Base-by-base conservation (phyloP, 805 yeast genomes). In the Lipomyces japonicus region DNA sequence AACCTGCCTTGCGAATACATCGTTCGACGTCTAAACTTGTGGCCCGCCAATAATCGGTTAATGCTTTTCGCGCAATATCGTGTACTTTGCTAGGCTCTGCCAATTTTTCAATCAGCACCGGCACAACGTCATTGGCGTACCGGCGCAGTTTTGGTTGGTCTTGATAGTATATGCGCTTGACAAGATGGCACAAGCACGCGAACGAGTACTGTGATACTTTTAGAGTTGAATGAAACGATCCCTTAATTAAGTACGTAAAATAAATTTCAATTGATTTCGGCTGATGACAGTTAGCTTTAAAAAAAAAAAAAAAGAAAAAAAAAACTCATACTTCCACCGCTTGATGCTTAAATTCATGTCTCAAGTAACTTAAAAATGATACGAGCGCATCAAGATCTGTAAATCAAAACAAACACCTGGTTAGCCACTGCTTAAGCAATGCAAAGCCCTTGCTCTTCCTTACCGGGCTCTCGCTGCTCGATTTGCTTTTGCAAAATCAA, bases 111-210 rank as follows among this genome's bases (percentile, higher is more conserved):
- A 71, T 53, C 42, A 73, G 57, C 9, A 63, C 46, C 3, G 70
- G 69, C 25, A 68, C 61, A 38, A 70, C 68, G 14, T 59, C 53
- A 30, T 62, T 55, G 7, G 69, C 61, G 18, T 66, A 61, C n/a
- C 54, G 60, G n/a, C 59, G 50, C 22, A 72, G 61, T 16, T 63
- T 61, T 12, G 61, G 51, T n/a, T 65, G 63, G 34, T 71, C 65
- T 46, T 64, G 79, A 57, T 69, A 67, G 22, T 72, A 68, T 5
- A 72, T 67, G 7, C 79, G 64, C 51, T 74, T 73, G 22, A 72
- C 65, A 14, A 76, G 57, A 57, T 75, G 75, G 53, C 77, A 73
- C 18, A 75, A 58, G 25, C 77, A 62, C 1, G 77, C 70, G 51
- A 75, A 74, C 0, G 75, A 64, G 35, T 46, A 41, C 21, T 54